Evolutionary conservation across 257 asterid genomes (phyloP).

Genomic region (Solanum gracilifrons): DNA sequence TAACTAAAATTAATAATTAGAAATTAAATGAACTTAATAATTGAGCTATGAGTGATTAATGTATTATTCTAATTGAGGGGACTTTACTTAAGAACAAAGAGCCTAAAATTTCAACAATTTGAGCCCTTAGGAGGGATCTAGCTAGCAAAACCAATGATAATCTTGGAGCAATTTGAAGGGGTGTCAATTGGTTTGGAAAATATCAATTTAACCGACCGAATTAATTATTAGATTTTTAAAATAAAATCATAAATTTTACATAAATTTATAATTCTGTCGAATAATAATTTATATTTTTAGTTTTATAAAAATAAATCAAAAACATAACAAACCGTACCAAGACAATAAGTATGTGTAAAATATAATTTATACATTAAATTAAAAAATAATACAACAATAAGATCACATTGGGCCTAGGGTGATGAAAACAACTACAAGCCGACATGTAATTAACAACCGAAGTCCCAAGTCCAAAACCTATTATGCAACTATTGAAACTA

Average conservation of each 20-base stretch:
- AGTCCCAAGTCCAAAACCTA: no score
- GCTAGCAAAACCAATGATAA: not conserved
- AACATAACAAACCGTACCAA: not conserved
- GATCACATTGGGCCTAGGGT: not conserved
- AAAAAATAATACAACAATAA: no score
- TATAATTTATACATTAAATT: no score
- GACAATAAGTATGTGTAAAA: no score
- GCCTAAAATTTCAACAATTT: no score
- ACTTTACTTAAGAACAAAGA: not conserved
- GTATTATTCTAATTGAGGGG: no score
- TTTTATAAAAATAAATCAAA: no score
- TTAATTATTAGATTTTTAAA: not conserved
- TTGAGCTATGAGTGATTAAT: no score
- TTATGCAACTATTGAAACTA: no score
- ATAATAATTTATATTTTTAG: not conserved
- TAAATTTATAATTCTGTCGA: not conserved
- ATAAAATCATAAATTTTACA: no score
- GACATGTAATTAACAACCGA: not conserved
- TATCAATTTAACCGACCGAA: no score
- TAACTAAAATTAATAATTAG: not conserved
- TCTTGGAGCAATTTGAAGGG: not conserved
- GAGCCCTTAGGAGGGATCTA: no score
- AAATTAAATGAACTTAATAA: not conserved
- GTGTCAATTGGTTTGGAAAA: not conserved
- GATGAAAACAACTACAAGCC: not conserved